Conservation (phyloP, 2,329 filamentous ascomycete species). For the Coccinonectria pachysandricola region DNA sequence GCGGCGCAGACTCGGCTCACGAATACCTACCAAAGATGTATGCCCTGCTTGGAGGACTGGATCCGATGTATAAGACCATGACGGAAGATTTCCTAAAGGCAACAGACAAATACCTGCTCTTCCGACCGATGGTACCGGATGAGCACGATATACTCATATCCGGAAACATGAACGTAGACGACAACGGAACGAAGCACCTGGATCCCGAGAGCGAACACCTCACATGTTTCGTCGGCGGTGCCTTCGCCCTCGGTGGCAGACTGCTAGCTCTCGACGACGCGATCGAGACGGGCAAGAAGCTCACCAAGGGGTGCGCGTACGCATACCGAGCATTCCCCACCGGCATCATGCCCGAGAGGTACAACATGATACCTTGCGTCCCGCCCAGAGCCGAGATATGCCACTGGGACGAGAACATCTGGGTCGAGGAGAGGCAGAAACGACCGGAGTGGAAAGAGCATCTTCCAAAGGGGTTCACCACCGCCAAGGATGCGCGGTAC, state of each 20-base stretch:
- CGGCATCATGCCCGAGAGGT: background rate
- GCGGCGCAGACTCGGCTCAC: constrained; percentile 44
- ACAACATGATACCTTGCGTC: constrained; percentile 20
- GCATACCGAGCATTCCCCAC: constrained; percentile 15
- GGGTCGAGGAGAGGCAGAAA: constrained; percentile 20
- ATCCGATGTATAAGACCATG: constrained; percentile 4
- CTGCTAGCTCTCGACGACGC: constrained; percentile 32
- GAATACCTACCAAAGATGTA: constrained; percentile 54
- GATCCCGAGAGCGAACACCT: constrained; percentile 32
- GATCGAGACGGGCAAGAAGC: constrained; percentile 34
- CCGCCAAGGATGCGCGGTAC: constrained; percentile 23
- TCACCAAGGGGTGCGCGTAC: constrained; percentile 47
- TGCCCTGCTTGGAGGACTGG: constrained; percentile 52
- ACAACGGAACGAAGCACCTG: background rate
- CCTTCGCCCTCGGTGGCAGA: constrained; percentile 51
- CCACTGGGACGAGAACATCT: constrained; percentile 12
- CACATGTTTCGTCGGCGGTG: constrained; percentile 55
- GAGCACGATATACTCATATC: constrained; percentile 47
- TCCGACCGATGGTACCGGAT: constrained; percentile 54
- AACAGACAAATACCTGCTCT: constrained; percentile 53
- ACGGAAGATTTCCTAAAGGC: constrained; percentile 35
- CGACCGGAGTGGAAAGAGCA: constrained; percentile 9
- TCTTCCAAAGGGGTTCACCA: background rate
- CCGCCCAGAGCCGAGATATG: constrained; percentile 27
- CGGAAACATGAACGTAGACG: constrained; percentile 36